Conservation (phyloP, 495 filamentous ascomycete species). For the Aspergillus biplanus region DNA sequence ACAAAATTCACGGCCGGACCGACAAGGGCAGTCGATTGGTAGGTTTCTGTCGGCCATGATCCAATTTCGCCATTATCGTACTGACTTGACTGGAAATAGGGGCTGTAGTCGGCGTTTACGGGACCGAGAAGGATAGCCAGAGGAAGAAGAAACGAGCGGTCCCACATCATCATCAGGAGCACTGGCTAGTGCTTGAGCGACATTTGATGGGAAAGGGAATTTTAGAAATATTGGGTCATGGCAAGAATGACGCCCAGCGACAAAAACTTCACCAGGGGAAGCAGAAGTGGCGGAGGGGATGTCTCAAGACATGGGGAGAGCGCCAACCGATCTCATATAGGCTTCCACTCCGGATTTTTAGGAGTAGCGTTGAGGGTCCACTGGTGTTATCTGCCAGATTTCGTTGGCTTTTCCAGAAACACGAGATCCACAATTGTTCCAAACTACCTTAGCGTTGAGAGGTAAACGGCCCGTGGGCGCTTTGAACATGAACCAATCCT, state of each 20-base stretch:
- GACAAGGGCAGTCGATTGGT: constrained; percentile 38
- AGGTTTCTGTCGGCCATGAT: constrained; percentile 43
- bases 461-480: background rate
- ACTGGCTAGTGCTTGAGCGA: background rate
- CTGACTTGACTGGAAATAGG: constrained; percentile 16
- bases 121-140: constrained; percentile 7
- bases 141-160: constrained; percentile 10
- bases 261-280: background rate
- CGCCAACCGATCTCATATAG: constrained; percentile 1
- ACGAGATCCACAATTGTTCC: constrained; percentile 2
- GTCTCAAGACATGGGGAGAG: background rate
- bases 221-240: background rate
- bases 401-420: constrained; percentile 3
- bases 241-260: background rate
- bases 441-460: background rate
- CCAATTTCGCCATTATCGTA: constrained; percentile 43
- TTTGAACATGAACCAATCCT: too few species aligned
- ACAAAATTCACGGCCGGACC: constrained; percentile 45
- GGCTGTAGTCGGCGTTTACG: constrained; percentile 15
- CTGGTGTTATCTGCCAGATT: background rate
- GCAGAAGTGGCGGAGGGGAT: background rate
- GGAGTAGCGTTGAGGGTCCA: constrained; percentile 1
- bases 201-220: background rate
- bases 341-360: background rate
- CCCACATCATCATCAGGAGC: constrained; percentile 17